phyloP scores from a whole-genome alignment of 495 filamentous ascomycete species.

The Ramalina peruviana region DNA sequence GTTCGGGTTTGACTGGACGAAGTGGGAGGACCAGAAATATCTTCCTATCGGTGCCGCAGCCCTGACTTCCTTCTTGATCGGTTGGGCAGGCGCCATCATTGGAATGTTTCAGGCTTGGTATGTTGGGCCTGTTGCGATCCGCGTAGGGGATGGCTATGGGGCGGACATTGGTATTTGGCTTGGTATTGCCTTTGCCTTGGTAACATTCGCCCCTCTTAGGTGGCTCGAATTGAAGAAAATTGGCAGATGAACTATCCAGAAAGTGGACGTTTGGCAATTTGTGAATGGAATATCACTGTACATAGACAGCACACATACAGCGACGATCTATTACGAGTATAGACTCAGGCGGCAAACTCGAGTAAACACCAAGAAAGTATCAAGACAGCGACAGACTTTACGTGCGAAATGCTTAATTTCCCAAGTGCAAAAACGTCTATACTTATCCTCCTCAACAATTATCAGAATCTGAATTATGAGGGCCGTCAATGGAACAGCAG shows the following conservation, averaged over 20 bases:
- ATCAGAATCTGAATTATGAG: too few relatives aligned
- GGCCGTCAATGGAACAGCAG: too few relatives aligned
- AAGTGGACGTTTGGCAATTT: too few relatives aligned
- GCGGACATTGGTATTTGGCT: slow-evolving; percentile 33
- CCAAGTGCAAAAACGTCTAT: too few relatives aligned
- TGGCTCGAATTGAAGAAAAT: slow-evolving; percentile 25
- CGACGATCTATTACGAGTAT: too few relatives aligned
- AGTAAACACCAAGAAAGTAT: too few relatives aligned
- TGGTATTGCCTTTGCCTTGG: slow-evolving; percentile 26
- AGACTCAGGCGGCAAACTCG: too few relatives aligned
- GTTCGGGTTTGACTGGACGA: slow-evolving; percentile 39
- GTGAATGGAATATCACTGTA: too few relatives aligned
- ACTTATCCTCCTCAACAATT: too few relatives aligned
- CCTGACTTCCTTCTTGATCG: slow-evolving; percentile 40
- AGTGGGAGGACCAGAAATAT: slow-evolving; percentile 35
- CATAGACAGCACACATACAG: too few relatives aligned
- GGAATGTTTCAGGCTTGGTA: slow-evolving; percentile 50
- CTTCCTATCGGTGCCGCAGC: slow-evolving; percentile 47
- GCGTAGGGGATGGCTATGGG: slow-evolving; percentile 22
- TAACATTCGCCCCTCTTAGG: slow-evolving; percentile 32
- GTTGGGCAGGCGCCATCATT: slow-evolving; percentile 47
- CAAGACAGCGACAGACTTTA: too few relatives aligned
- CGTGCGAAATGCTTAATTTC: too few relatives aligned
- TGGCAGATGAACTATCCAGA: slow-evolving; percentile 19
- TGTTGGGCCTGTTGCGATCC: slow-evolving; percentile 39